These are phyloP conservation scores for Amborella trichopoda DNA, from an alignment of 164 flowering plant genomes.

Conservation along the genomic window DNA sequence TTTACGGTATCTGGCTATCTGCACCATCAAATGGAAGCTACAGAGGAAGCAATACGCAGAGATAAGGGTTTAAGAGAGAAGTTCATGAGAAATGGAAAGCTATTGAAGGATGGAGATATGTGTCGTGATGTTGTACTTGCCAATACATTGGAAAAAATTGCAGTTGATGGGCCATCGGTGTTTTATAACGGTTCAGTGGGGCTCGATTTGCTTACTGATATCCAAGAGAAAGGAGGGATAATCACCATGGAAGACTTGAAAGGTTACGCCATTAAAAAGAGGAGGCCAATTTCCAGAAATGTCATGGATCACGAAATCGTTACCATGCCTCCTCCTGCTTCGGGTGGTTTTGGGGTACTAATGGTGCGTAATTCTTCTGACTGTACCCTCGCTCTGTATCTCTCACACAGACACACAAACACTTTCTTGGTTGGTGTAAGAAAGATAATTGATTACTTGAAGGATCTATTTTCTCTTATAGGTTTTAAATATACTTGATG, in stretches of 20 bases:
- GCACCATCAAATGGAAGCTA: constrained; percentile 9
- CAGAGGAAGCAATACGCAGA: constrained; percentile 17
- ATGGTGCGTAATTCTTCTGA: constrained; percentile 65
- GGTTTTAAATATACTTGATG: constrained; percentile 61
- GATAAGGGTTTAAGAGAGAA: constrained; percentile 63
- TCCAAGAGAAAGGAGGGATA: constrained; percentile 73
- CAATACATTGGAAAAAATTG: constrained; percentile 40
- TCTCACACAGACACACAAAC: no score
- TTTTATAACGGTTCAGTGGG: constrained; percentile 73
- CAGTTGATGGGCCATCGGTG: constrained; percentile 68
- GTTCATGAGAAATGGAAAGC: constrained; percentile 56
- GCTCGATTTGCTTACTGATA: constrained; percentile 62
- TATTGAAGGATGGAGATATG: constrained; percentile 55
- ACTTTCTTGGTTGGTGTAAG: no score
- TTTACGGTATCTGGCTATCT: constrained; percentile 49
- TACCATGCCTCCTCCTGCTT: constrained; percentile 98
- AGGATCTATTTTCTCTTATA: constrained; percentile 10
- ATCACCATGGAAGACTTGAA: constrained; percentile 82
- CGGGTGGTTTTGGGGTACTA: constrained; percentile 77
- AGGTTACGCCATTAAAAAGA: constrained; percentile 52
- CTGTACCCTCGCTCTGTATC: no score
- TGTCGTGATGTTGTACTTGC: constrained; percentile 71
- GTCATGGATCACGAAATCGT: constrained; percentile 59
- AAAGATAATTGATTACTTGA: no score
- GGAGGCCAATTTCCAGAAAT: constrained; percentile 48